phyloP scores from a whole-genome alignment of 1,284 basidiomycete species.

The Austropuccinia psidii region DNA sequence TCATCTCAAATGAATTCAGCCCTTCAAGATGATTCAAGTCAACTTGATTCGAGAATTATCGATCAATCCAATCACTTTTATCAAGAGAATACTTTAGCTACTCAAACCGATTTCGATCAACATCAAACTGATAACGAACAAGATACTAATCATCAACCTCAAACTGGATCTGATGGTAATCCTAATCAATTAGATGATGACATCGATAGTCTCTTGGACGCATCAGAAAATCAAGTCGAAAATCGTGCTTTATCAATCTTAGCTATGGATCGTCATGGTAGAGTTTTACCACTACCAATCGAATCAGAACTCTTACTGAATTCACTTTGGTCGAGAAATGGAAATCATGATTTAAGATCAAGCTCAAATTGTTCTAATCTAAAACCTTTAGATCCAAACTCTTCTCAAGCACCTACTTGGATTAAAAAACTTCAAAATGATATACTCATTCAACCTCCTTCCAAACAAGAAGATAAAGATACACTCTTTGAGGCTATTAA shows the following conservation, averaged over 20 bases:
- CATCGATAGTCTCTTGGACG: slow-evolving; percentile 5
- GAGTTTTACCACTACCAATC: not conserved
- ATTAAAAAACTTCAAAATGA: not conserved
- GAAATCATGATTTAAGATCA: not conserved
- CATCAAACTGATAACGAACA: too few species aligned
- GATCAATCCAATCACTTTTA: too few species aligned
- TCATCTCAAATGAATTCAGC: too few species aligned
- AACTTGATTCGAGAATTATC: too few species aligned
- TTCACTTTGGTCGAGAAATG: not conserved
- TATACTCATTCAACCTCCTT: not conserved
- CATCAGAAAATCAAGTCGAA: not conserved
- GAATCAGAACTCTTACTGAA: not conserved
- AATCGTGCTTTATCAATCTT: not conserved
- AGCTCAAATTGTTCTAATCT: not conserved
- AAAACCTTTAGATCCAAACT: not conserved
- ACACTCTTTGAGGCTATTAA: not conserved
- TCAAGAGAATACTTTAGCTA: too few species aligned
- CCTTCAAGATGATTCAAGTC: too few species aligned
- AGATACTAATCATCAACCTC: too few species aligned
- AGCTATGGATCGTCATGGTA: not conserved
- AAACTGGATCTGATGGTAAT: too few species aligned
- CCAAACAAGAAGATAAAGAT: not conserved
- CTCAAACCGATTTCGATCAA: too few species aligned
- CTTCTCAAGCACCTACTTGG: not conserved
- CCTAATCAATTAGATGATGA: too few species aligned